phyloP scores from a whole-genome alignment of 2,329 filamentous ascomycete species.

The Elsinoe batatas region DNA sequence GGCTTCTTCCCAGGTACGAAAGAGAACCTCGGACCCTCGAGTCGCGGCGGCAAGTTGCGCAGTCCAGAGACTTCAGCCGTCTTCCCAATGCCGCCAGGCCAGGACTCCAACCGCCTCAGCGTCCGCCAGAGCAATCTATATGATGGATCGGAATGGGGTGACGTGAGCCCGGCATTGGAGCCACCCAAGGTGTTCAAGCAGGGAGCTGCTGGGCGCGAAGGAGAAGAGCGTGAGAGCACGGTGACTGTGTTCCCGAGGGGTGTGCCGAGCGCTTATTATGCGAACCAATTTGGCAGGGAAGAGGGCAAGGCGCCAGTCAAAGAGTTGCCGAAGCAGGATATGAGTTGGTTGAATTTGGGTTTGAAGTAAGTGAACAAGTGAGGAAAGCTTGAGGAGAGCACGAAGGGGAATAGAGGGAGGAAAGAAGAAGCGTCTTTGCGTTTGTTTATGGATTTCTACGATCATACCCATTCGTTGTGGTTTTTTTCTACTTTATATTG shows the following conservation, averaged over 20 bases:
- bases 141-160: conserved; percentile 8
- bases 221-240: conserved; percentile 18
- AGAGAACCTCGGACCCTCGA: conserved; percentile 21
- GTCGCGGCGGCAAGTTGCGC: background rate
- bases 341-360: conserved; percentile 15
- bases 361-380: background rate
- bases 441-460: conserved; percentile 12
- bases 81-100: conserved; percentile 18
- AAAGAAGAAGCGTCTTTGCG: background rate
- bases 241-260: conserved; percentile 31
- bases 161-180: conserved; percentile 4
- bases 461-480: conserved; percentile 10
- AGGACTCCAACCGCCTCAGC: no score
- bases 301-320: background rate
- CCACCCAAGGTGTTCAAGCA: conserved; percentile 15
- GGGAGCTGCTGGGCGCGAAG: conserved; percentile 12
- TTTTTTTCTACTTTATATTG: background rate
- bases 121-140: background rate
- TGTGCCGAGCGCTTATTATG: conserved; percentile 24
- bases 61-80: background rate
- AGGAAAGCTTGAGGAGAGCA: background rate
- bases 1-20: conserved; percentile 33
- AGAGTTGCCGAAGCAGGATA: conserved; percentile 13
- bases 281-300: conserved; percentile 14
- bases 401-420: background rate